Percentiles rank a stretch among this genome's conserved stretches.
These are phyloP conservation scores for Alternaria triticina DNA, from an alignment of 2,329 filamentous ascomycete genomes.

Conservation along the genomic window DNA sequence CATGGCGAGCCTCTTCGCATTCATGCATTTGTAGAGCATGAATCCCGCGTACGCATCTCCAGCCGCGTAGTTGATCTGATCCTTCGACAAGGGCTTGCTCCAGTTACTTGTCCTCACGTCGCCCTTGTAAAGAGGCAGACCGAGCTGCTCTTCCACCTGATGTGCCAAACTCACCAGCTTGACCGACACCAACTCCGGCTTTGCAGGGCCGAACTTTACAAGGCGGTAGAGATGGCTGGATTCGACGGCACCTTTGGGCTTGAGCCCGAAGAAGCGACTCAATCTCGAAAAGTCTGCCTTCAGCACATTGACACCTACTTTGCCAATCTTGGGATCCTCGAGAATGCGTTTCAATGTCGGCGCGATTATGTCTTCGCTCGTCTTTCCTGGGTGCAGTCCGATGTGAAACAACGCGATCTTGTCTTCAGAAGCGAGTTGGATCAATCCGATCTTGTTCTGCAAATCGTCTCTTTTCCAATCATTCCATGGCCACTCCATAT, in stretches of 20 bases:
- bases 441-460: slow-evolving; percentile 76
- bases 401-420: slow-evolving; percentile 84
- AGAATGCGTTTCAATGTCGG: slow-evolving; percentile 75
- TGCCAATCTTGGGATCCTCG: slow-evolving; percentile 71
- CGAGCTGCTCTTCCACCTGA: slow-evolving; percentile 74
- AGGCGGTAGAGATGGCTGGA: slow-evolving; percentile 82
- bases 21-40: slow-evolving; percentile 75
- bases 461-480: slow-evolving; percentile 57
- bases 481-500: slow-evolving; percentile 78
- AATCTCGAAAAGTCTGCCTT: slow-evolving; percentile 68
- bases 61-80: slow-evolving; percentile 78
- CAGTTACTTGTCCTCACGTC: slow-evolving; percentile 78
- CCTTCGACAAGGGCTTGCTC: slow-evolving; percentile 65
- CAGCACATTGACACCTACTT: slow-evolving; percentile 78
- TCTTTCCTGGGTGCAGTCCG: slow-evolving; percentile 59
- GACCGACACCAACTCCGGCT: slow-evolving; percentile 47
- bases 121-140: slow-evolving; percentile 81
- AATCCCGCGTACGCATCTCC: slow-evolving; percentile 85
- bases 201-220: slow-evolving; percentile 68
- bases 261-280: slow-evolving; percentile 67
- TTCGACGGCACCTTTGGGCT: slow-evolving; percentile 74
- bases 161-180: slow-evolving; percentile 68
- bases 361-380: slow-evolving; percentile 65
- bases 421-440: slow-evolving; percentile 80
- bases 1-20: slow-evolving; percentile 66